These are phyloP conservation scores for Hirschioporus abietinus DNA, from an alignment of 768 basidiomycete species.

Conservation along the genomic window DNA sequence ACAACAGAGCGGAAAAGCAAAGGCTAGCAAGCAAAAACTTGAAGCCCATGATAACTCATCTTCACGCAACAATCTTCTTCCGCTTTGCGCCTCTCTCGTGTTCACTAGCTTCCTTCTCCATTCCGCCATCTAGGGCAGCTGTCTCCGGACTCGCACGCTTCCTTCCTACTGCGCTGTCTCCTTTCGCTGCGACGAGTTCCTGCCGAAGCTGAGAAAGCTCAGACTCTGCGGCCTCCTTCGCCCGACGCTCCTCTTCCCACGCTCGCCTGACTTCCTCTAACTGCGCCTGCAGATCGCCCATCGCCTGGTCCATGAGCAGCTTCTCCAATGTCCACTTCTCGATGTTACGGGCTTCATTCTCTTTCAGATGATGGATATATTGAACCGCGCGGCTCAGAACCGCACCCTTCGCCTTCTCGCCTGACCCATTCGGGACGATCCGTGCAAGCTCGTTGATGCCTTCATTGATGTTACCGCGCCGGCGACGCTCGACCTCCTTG, in stretches of 20 bases:
- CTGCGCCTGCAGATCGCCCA: constrained; percentile 81
- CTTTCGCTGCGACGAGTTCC: background rate
- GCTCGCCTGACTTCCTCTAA: constrained; percentile 75
- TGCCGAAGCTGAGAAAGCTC: constrained; percentile 49
- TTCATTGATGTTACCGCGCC: constrained; percentile 93
- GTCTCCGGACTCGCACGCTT: background rate
- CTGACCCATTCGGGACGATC: constrained; percentile 82
- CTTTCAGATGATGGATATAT: constrained; percentile 88
- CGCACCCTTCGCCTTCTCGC: constrained; percentile 86
- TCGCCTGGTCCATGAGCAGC: constrained; percentile 85
- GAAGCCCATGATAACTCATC: background rate
- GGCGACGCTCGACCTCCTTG: constrained; percentile 96
- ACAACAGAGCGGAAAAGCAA: background rate
- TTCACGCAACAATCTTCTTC: background rate
- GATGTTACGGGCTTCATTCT: constrained; percentile 85
- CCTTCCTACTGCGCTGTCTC: background rate
- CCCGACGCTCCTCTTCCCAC: constrained; percentile 73
- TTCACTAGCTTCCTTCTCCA: background rate
- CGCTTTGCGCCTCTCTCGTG: background rate
- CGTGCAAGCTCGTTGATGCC: constrained; percentile 90
- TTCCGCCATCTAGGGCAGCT: background rate
- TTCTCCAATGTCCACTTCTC: constrained; percentile 95
- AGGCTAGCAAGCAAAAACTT: background rate
- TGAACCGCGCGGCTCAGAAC: constrained; percentile 84
- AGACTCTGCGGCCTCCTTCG: constrained; percentile 53